Evolutionary conservation across 2,329 filamentous ascomycete genomes (phyloP).

Genomic region (Fusarium sp.): DNA sequence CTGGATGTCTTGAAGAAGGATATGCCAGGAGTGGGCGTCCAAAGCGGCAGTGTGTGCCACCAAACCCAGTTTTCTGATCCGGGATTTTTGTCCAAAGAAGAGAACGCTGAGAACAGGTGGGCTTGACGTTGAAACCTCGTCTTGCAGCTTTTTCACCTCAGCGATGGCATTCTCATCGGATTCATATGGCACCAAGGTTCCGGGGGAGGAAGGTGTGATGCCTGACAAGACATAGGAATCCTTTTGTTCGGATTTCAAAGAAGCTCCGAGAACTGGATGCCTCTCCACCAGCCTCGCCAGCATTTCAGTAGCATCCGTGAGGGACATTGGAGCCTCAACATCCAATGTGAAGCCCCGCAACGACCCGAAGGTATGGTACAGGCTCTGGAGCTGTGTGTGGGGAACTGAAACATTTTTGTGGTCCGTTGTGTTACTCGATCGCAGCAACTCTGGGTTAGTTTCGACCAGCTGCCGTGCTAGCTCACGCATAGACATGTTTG

Average conservation of each 20-base stretch:
- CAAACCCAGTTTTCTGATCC: constrained; percentile 2
- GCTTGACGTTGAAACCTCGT: constrained; percentile 1
- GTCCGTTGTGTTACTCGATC: not conserved
- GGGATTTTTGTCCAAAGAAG: constrained; percentile 3
- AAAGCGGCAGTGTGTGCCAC: constrained; percentile 1
- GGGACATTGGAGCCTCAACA: constrained; percentile 3
- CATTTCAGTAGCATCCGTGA: not conserved
- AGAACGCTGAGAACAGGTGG: not conserved
- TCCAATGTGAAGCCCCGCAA: not conserved
- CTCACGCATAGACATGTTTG: constrained; percentile 5
- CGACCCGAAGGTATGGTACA: constrained; percentile 1
- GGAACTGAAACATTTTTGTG: not conserved
- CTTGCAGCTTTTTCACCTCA: not conserved
- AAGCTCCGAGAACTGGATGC: not conserved
- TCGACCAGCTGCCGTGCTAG: constrained; percentile 2
- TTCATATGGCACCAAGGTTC: constrained; percentile 1
- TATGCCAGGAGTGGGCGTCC: not conserved
- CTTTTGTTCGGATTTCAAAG: not conserved
- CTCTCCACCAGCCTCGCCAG: not conserved
- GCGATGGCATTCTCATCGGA: constrained; percentile 1
- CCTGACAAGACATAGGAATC: not conserved
- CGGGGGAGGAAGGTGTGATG: not conserved
- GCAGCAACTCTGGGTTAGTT: constrained; percentile 3
- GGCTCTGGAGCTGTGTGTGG: constrained; percentile 1
- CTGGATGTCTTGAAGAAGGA: constrained; percentile 1